phyloP scores from a whole-genome alignment of 306 rosid genomes.

The Quercus robur region DNA sequence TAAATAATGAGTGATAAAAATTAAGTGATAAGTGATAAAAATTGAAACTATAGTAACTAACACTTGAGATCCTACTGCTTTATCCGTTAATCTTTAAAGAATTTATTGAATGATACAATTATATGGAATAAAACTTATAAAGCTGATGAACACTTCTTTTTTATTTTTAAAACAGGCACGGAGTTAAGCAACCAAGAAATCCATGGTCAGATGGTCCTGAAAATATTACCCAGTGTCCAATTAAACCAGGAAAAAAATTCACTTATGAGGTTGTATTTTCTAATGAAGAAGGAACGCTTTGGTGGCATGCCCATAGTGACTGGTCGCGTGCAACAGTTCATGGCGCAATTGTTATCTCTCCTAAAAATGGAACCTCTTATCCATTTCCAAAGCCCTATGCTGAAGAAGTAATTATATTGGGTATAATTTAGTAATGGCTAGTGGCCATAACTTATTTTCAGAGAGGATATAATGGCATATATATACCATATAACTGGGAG shows the following conservation, averaged over 20 bases:
- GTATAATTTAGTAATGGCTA: not conserved
- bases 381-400: conserved; percentile 25
- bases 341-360: conserved; percentile 24
- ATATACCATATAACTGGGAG: no score
- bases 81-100: no score
- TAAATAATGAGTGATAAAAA: no score
- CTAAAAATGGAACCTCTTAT: not conserved
- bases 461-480: no score
- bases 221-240: conserved; percentile 38
- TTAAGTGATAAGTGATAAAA: no score
- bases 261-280: conserved; percentile 28
- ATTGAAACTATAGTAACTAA: no score
- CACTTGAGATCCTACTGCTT: no score
- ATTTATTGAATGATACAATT: no score
- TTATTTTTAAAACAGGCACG: no score
- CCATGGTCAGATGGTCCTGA: conserved; percentile 41
- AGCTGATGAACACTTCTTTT: no score
- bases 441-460: no score
- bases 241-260: conserved; percentile 18
- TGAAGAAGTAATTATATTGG: conserved; percentile 12
- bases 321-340: conserved; percentile 37
- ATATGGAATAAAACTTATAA: no score
- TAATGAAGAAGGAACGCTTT: conserved; percentile 35
- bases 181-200: conserved; percentile 30
- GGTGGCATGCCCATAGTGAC: conserved; percentile 48